Evolutionary conservation across 192 early-diverging fungal genomes (phyloP).

Genomic region (Chytriomyces hyalinus): DNA sequence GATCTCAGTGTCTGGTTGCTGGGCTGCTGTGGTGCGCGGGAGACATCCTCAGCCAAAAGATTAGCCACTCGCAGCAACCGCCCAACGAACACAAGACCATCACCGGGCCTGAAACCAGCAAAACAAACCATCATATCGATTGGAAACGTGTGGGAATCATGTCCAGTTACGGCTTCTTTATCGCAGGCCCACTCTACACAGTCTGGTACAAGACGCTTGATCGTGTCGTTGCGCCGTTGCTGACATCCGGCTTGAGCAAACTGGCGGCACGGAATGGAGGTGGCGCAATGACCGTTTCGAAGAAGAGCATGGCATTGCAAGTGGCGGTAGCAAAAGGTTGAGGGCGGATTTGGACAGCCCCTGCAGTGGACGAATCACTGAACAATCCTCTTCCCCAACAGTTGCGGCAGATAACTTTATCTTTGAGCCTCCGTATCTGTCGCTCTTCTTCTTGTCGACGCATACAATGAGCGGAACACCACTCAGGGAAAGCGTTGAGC

Average conservation of each 20-base stretch:
- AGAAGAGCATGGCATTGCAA: conserved; percentile 37
- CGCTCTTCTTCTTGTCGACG: conserved; percentile 46
- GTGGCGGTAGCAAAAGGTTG: conserved; percentile 46
- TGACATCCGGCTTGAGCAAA: not conserved
- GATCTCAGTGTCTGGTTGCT: conserved; percentile 22
- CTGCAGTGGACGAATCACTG: not conserved
- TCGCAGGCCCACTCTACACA: conserved; percentile 50
- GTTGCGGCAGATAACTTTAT: conserved; percentile 44
- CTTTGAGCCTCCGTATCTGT: conserved; percentile 49
- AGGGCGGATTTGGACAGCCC: not conserved
- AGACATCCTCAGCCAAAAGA: conserved; percentile 45
- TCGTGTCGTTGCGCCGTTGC: conserved; percentile 20
- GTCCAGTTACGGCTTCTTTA: conserved; percentile 45
- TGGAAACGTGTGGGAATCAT: conserved; percentile 43
- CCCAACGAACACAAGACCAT: not conserved
- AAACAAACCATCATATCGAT: conserved; percentile 19
- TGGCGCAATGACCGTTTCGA: conserved; percentile 20
- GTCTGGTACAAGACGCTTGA: conserved; percentile 50
- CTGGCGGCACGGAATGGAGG: not conserved
- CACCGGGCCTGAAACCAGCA: not conserved
- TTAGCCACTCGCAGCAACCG: conserved; percentile 21
- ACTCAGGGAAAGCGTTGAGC: conserved; percentile 21
- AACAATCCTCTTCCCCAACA: not conserved
- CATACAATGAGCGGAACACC: conserved; percentile 37
- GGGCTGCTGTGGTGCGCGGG: conserved; percentile 37